These are phyloP conservation scores for Cardamine chenopodiifolia DNA, from an alignment of 345 rosid species.

Conservation along the genomic window DNA sequence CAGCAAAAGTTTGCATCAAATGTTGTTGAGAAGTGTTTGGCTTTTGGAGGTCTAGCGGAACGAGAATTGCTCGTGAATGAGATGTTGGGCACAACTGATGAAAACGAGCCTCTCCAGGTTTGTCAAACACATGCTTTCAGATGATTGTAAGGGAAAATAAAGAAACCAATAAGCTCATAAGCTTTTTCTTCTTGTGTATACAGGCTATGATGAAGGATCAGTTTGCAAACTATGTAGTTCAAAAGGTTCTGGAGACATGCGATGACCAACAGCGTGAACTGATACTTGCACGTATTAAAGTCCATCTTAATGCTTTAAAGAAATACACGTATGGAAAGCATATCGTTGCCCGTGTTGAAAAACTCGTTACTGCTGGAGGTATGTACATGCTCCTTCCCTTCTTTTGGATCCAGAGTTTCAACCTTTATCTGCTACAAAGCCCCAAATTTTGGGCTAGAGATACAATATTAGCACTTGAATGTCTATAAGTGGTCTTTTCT, in stretches of 20 bases:
- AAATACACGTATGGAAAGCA: conserved; percentile 98
- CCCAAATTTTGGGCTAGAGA: not conserved
- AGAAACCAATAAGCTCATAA: not conserved
- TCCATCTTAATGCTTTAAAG: conserved; percentile 85
- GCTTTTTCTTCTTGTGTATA: conserved; percentile 22
- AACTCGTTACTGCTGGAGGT: conserved; percentile 97
- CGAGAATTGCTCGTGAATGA: conserved; percentile 78
- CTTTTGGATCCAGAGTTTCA: not conserved
- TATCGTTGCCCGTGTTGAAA: conserved; percentile 96
- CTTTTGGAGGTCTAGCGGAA: conserved; percentile 75
- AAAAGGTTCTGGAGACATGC: conserved; percentile 93
- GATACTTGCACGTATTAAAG: conserved; percentile 81
- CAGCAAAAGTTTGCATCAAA: conserved; percentile 99
- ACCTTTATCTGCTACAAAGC: not conserved
- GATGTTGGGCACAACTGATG: conserved; percentile 97
- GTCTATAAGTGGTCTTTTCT: not conserved
- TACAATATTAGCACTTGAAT: not conserved
- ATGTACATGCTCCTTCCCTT: conserved; percentile 25
- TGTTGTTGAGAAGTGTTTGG: conserved; percentile 87
- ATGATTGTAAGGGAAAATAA: not conserved
- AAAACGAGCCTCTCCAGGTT: conserved; percentile 99
- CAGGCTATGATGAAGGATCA: conserved; percentile 99
- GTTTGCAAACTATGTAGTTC: conserved; percentile 97
- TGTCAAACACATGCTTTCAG: conserved; percentile 10
- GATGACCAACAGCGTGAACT: conserved; percentile 87